Conservation (phyloP, 2,329 filamentous ascomycete species). For the Colletotrichum sp. region DNA sequence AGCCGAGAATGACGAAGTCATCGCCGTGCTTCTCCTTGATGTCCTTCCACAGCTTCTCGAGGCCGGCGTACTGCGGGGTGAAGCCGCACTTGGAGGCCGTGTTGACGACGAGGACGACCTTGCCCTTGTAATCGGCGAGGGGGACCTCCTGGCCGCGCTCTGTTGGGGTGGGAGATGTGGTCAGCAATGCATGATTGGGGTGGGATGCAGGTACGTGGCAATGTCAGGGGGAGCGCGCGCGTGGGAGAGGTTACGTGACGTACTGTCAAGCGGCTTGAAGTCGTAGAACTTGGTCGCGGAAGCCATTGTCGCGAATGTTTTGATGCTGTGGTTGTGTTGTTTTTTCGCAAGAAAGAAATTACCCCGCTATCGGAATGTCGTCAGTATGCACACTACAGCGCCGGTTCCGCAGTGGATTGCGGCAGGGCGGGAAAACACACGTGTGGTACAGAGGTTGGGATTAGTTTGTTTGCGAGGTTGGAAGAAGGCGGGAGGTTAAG, state of each 20-base stretch:
- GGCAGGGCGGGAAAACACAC: not conserved
- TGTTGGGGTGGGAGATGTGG: constrained; percentile 35
- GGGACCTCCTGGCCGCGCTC: constrained; percentile 76
- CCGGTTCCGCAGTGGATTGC: not conserved
- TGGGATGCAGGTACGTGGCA: not conserved
- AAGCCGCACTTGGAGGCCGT: constrained; percentile 99
- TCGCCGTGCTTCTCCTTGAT: constrained; percentile 72
- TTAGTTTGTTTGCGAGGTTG: not conserved
- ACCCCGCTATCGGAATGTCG: constrained; percentile 10
- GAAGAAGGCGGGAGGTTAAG: not conserved
- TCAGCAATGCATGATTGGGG: not conserved
- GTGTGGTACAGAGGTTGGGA: not conserved
- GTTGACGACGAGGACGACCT: constrained; percentile 96
- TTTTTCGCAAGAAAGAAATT: not conserved
- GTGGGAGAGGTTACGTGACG: constrained; percentile 35
- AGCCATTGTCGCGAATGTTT: constrained; percentile 33
- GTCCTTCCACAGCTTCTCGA: constrained; percentile 88
- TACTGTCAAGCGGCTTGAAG: constrained; percentile 84
- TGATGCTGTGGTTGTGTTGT: not conserved
- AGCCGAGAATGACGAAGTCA: constrained; percentile 87
- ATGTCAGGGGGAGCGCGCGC: not conserved
- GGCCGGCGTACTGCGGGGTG: constrained; percentile 90
- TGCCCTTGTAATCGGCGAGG: constrained; percentile 78
- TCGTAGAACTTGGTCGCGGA: constrained; percentile 70
- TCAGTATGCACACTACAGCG: not conserved